Conservation (phyloP, 306 rosid species). For the Myrica gale region DNA sequence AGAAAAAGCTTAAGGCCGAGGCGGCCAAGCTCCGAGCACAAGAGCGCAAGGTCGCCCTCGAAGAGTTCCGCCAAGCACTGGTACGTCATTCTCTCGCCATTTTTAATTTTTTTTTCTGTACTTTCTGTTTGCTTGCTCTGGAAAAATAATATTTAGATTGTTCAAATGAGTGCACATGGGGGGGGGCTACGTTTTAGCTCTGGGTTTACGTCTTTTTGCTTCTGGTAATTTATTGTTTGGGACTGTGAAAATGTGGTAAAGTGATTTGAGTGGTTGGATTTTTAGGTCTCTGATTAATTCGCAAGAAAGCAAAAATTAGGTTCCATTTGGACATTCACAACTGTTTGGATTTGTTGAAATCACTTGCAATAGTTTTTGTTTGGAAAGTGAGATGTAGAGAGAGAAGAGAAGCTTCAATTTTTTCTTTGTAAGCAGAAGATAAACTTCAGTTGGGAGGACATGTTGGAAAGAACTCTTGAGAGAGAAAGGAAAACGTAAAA, state of each 20-base stretch:
- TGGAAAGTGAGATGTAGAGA: neutral
- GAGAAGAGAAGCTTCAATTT: neutral
- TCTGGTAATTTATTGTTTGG: too few relatives aligned
- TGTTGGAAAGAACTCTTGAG: neutral
- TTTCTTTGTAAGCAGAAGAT: neutral
- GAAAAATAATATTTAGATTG: too few relatives aligned
- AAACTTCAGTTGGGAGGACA: neutral
- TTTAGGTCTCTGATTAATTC: neutral
- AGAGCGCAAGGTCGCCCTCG: constrained; percentile 38
- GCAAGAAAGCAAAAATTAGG: neutral
- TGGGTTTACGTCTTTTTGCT: too few relatives aligned
- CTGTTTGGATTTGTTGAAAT: neutral
- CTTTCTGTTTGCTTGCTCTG: constrained; percentile 2
- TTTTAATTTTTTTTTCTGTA: neutral
- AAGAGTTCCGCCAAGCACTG: constrained; percentile 50
- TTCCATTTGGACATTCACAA: neutral
- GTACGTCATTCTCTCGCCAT: constrained; percentile 14
- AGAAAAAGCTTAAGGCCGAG: constrained; percentile 45
- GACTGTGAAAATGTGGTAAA: neutral
- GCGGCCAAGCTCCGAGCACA: constrained; percentile 46
- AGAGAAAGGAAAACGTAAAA: too few relatives aligned
- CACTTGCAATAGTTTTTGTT: neutral
- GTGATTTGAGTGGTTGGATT: neutral
- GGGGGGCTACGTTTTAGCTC: too few relatives aligned
- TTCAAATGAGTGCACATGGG: too few relatives aligned